Evolutionary conservation across 2,329 filamentous ascomycete genomes (phyloP).

Genomic region (Trichoderma brevicompactum): DNA sequence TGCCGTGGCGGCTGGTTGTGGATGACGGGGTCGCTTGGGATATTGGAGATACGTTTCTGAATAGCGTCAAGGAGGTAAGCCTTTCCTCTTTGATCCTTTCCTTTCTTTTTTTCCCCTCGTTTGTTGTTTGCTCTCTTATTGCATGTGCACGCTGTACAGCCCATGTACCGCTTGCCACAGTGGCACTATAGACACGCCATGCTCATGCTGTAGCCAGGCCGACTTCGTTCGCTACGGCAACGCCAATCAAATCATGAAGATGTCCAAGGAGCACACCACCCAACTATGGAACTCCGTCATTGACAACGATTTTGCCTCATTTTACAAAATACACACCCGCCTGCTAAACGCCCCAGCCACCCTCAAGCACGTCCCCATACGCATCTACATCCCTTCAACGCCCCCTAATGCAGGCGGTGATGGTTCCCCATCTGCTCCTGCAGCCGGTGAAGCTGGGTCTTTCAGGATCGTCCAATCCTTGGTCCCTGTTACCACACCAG

Average conservation of each 20-base stretch:
- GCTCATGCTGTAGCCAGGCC: conserved; percentile 52
- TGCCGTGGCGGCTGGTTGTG: conserved; percentile 61
- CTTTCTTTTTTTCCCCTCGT: background rate
- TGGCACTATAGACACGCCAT: conserved; percentile 1
- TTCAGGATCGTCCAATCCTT: conserved; percentile 79
- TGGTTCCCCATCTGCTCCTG: conserved; percentile 38
- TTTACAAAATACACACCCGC: conserved; percentile 73
- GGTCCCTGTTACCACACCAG: conserved; percentile 55
- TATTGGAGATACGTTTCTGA: conserved; percentile 65
- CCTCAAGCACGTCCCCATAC: conserved; percentile 82
- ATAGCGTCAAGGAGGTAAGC: conserved; percentile 64
- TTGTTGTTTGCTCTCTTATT: conserved; percentile 4
- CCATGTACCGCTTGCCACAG: conserved; percentile 7
- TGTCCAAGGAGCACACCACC: conserved; percentile 82
- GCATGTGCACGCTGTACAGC: background rate
- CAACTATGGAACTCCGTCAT: conserved; percentile 81
- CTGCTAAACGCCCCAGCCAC: conserved; percentile 76
- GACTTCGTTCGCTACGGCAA: conserved; percentile 88
- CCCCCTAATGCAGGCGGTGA: conserved; percentile 48
- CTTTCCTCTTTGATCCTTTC: conserved; percentile 9
- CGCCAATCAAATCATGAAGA: conserved; percentile 85
- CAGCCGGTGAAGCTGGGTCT: conserved; percentile 48
- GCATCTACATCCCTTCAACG: conserved; percentile 78
- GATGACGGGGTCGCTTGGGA: conserved; percentile 62
- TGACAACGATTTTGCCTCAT: conserved; percentile 74